Base-by-base conservation (phyloP, 1,139 yeast genomes). In the Zygosaccharomyces sapae region DNA sequence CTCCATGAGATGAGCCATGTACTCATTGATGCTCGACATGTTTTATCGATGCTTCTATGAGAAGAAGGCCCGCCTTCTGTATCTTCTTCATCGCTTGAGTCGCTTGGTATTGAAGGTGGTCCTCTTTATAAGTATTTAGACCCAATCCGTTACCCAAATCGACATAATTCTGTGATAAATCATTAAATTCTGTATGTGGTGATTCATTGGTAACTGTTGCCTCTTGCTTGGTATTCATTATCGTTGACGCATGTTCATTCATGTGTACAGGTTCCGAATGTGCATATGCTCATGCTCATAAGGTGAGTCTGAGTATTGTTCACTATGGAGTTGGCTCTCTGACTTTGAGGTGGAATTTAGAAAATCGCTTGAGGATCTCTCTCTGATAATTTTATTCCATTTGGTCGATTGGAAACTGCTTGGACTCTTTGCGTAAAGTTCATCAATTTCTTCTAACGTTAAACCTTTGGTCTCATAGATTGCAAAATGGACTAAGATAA, bases 391-490 rank as follows among this genome's bases (percentile, higher is more conserved):
- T 25, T 51, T 54, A 45, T 63, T 66, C 61, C 67, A 64, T 35
- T 57, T 54, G 5, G 47, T 45, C 1, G 70, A 66, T 16, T 54
- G 66, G 61, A 70, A 61, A n/a, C 68, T 58, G 46, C 45, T 65
- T 12, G 70, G 62, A 36, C 73, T 66, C 7, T 57, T 54, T 30
- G 78, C 77, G 51, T 81, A 84, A 62, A 86, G 67, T 55, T 81
- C 84, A 66, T 83, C 86, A 54, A 85, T 83, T 57, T 84, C 86
- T 67, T 86, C 95, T 63, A 86, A 72, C 10, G 84, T 74, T 48
- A 83, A 70, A 25, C 90, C 90, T 67, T 81, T 81, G 29, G 94
- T 85, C 67, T 86, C 94, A 56, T 79, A 83, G 46, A 85, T 85
- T 49, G 77, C 72, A 56, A 82, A 76, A 69, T 77, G 84, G 44